Evolutionary conservation across 371 early-diverging fungal species (phyloP).

Genomic region (Circinella umbellata): DNA sequence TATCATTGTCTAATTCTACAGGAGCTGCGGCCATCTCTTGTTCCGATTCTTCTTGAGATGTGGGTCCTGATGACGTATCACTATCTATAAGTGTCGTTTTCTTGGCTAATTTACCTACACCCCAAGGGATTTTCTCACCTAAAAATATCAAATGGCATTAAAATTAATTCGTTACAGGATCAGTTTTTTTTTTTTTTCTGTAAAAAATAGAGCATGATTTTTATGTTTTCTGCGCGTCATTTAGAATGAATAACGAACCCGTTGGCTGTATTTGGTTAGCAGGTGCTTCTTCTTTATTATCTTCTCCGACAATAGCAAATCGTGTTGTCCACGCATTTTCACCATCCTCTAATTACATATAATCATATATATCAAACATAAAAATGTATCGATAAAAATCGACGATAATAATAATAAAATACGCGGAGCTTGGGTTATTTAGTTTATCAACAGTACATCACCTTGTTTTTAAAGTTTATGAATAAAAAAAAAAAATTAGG

Average conservation of each 20-base stretch:
- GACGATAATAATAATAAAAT: not conserved
- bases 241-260: conserved; percentile 23
- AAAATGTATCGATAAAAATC: not conserved
- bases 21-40: too few relatives aligned
- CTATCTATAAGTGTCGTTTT: conserved; percentile 13
- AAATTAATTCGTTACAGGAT: too few relatives aligned
- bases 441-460: too few relatives aligned
- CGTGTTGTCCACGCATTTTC: conserved; percentile 47
- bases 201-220: too few relatives aligned
- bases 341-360: conserved; percentile 29
- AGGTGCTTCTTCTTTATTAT: conserved; percentile 33
- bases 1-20: not conserved
- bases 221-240: too few relatives aligned
- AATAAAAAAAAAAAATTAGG: not conserved
- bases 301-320: conserved; percentile 35
- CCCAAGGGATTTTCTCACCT: conserved; percentile 54
- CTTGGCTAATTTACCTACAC: conserved; percentile 35
- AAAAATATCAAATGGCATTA: not conserved
- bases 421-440: too few relatives aligned
- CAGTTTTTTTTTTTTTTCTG: too few relatives aligned
- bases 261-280: conserved; percentile 38
- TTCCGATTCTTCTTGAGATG: not conserved
- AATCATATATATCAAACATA: not conserved
- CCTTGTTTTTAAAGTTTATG: not conserved
- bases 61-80: conserved; percentile 12